Evolutionary conservation across 768 basidiomycete genomes (phyloP), one percentile per base, ranked within the genome.

Genomic region (Termitomyces bulborhizus): DNA sequence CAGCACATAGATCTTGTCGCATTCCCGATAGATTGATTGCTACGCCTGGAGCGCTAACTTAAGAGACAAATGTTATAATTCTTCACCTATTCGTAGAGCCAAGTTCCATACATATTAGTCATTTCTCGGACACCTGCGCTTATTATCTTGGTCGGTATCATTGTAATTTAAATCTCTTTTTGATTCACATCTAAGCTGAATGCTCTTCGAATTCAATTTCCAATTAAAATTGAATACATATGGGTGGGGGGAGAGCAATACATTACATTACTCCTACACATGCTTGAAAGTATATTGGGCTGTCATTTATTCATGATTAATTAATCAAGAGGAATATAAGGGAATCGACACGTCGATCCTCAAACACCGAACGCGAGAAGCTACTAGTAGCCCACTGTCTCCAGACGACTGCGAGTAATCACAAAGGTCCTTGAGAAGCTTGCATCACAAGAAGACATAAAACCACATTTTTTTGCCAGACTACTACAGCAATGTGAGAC

Each of bases 391-490:
- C 39, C 21, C 6, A n/a, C 26, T 37, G 8, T 18, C 41, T 16
- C 21, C 31, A 37, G 26, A 37, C n/a, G 53, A 55, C 36, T 13
- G 47, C 57, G 48, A 49, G 39, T 37, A 36, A 55, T 49, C 40
- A 6, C 9, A 27, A 39, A 37, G 11, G 12, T 5, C 16, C 21
- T 13, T 16, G 2, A 16, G 37, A 50, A 18, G 29, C 37, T 29
- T 26, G 40, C 3, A 27, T 27, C 16, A 39, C 16, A 45, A n/a
- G 24, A 24, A 43, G 49, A 13, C 36, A 27, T 39, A 39, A 9
- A 4, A 16, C 49, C 59, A 60, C 59, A 57, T 60, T 60, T 53
- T 21, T 21, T 44, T n/a, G 47, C 26, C 51, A 44, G 45, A 51
- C 43, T 32, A 54, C 21, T 18, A 31, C 32, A 6, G 21, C 29